phyloP scores from a whole-genome alignment of 345 rosid species.

The Murraya paniculata region DNA sequence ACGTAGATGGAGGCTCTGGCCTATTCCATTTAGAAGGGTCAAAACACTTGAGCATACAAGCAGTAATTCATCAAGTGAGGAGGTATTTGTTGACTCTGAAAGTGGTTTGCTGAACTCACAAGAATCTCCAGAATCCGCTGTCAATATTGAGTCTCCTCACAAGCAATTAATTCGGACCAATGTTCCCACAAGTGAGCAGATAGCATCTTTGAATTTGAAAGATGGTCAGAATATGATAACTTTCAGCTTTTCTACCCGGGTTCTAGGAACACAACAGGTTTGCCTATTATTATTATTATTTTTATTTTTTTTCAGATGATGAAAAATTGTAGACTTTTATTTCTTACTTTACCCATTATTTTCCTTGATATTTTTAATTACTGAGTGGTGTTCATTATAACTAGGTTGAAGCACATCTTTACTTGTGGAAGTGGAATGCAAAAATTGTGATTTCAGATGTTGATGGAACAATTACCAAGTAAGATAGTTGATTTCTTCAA shows the following conservation, averaged over 20 bases:
- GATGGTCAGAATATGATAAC: slow-evolving; percentile 86
- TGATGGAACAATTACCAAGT: slow-evolving; percentile 97
- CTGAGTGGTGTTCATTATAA: slow-evolving; percentile 15
- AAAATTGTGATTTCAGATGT: slow-evolving; percentile 92
- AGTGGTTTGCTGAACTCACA: slow-evolving; percentile 46
- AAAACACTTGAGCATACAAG: slow-evolving; percentile 63
- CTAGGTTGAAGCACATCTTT: slow-evolving; percentile 90
- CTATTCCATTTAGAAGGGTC: slow-evolving; percentile 74
- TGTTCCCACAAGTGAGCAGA: slow-evolving; percentile 81
- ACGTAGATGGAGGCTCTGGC: slow-evolving; percentile 88
- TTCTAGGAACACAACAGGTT: slow-evolving; percentile 90
- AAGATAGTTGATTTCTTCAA: slow-evolving; percentile 13
- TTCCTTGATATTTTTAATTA: not conserved
- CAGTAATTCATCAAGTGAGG: slow-evolving; percentile 69
- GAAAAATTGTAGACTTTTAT: not conserved
- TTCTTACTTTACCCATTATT: not conserved
- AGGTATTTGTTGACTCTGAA: slow-evolving; percentile 74
- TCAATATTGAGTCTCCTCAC: slow-evolving; percentile 50
- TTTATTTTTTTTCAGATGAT: not conserved
- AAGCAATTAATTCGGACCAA: slow-evolving; percentile 74
- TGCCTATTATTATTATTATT: slow-evolving; percentile 16
- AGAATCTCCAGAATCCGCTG: slow-evolving; percentile 31
- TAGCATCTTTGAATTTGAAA: slow-evolving; percentile 81
- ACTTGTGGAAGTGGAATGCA: slow-evolving; percentile 94
- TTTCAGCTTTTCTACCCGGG: slow-evolving; percentile 85